phyloP scores from a whole-genome alignment of 768 basidiomycete species.

The Russula earlei region DNA sequence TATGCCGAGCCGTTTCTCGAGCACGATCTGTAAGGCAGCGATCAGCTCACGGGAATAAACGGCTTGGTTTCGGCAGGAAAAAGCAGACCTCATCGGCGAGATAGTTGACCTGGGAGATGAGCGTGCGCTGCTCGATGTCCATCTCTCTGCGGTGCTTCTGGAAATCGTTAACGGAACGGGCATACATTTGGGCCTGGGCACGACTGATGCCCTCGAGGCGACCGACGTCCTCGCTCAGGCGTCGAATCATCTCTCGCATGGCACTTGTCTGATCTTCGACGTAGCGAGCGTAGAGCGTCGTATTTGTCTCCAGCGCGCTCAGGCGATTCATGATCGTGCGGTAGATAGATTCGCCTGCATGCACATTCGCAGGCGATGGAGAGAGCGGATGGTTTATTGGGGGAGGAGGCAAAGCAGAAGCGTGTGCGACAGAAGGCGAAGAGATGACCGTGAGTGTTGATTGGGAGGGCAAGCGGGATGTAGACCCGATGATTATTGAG shows the following conservation, averaged over 20 bases:
- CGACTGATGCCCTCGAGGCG: slow-evolving; percentile 65
- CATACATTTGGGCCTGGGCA: slow-evolving; percentile 57
- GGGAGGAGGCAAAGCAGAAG: not conserved
- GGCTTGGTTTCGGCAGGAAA: not conserved
- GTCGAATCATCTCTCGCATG: slow-evolving; percentile 62
- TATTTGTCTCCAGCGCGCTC: slow-evolving; percentile 74
- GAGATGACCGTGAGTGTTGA: not conserved
- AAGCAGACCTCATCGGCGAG: slow-evolving; percentile 67
- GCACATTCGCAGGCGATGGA: slow-evolving; percentile 20
- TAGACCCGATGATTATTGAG: not conserved
- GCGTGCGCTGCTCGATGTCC: slow-evolving; percentile 60
- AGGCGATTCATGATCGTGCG: slow-evolving; percentile 94
- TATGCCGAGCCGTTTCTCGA: slow-evolving; percentile 85
- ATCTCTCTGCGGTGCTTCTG: slow-evolving; percentile 56
- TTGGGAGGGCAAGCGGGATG: slow-evolving; percentile 1
- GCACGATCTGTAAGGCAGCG: slow-evolving; percentile 44
- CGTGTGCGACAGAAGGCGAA: slow-evolving; percentile 10
- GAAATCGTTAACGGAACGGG: slow-evolving; percentile 56
- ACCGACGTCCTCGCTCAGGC: slow-evolving; percentile 71
- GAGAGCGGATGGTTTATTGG: slow-evolving; percentile 6
- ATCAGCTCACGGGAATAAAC: not conserved
- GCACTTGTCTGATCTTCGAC: slow-evolving; percentile 81
- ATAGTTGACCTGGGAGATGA: slow-evolving; percentile 61
- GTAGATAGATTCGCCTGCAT: slow-evolving; percentile 77
- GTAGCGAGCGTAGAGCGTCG: slow-evolving; percentile 75